These are phyloP conservation scores for Aquanectria penicillioides DNA, from an alignment of 2,329 filamentous ascomycete species.

Conservation along the genomic window DNA sequence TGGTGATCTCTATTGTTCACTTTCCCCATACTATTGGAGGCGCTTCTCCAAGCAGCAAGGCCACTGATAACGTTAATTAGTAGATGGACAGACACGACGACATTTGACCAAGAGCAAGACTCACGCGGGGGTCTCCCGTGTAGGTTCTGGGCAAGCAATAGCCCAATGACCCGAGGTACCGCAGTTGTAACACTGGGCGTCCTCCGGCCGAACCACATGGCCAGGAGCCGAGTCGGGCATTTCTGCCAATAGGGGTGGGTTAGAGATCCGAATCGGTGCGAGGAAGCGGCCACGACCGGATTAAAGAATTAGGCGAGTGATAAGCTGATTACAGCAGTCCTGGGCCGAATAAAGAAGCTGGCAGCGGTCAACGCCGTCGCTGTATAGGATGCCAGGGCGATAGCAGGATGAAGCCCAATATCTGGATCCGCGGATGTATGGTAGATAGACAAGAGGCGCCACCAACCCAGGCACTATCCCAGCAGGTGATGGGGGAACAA, in stretches of 20 bases:
- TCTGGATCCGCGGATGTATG: no score
- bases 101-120: slow-evolving; percentile 38
- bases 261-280: slow-evolving; percentile 4
- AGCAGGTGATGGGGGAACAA: neutral
- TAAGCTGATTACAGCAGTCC: neutral
- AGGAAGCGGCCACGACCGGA: neutral
- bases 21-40: slow-evolving; percentile 41
- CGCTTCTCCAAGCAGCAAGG: slow-evolving; percentile 49
- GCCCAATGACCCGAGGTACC: slow-evolving; percentile 61
- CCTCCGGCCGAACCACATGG: slow-evolving; percentile 45
- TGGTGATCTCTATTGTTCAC: slow-evolving; percentile 43
- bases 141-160: slow-evolving; percentile 63
- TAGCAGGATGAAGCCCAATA: no score
- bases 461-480: neutral
- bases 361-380: slow-evolving; percentile 4
- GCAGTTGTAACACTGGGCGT: slow-evolving; percentile 64
- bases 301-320: slow-evolving; percentile 14
- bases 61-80: slow-evolving; percentile 41
- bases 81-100: slow-evolving; percentile 3
- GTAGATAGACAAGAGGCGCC: neutral
- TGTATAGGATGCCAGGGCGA: slow-evolving; percentile 19
- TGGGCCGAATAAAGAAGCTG: neutral
- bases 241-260: neutral
- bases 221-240: slow-evolving; percentile 45
- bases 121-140: slow-evolving; percentile 61